Evolutionary conservation across 163 green algal genomes (phyloP), one percentile per base, ranked within the genome.

Genomic region (Chloroidium sp.): DNA sequence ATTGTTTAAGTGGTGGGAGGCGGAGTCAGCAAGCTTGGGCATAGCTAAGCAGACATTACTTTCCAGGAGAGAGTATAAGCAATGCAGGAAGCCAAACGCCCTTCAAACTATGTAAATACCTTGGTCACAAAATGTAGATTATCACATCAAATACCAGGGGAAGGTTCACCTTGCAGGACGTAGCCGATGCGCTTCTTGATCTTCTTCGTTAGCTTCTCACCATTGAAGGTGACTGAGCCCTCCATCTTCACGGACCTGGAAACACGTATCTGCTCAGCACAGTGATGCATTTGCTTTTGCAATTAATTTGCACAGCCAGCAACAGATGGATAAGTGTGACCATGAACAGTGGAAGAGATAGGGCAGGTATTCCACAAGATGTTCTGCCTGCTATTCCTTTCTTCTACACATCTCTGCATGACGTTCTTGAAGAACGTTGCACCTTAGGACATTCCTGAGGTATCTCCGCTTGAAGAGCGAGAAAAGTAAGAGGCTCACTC

Each of bases 151-250:
- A 36, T 36, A 36, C 36, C 36, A 36, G 36, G 36, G 36, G 36
- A 36, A 36, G 36, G 36, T 36, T 36, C 36, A 36, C 36, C 87
- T 84, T 95, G 91, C 75, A 90, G 74, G 14, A 96, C 92, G 75
- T 92, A 96, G 61, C 88, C 92, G 62, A 92, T 81, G 3, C 83
- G 79, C 2, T 88, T 83, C 80, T 91, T 91, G 67, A 89, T 79
- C 1, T 59, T 61, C 81, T 93, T 93, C 69, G 75, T 88, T 36
- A 89, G 68, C 2, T 74, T 69, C 69, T 75, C 1, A 59, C 86
- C 90, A 75, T 93, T 93, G 85, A 91, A 92, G 0, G 76, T 81
- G 58, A 90, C 78, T 8, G 74, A 62, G n/a, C 90, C 90, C 62
- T 86, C 72, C 14, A n/a, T 62, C 6, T 75, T 61, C 62, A 80